Percentiles rank a stretch among this genome's conserved stretches.
Conservation (phyloP, 1,284 basidiomycete species). For the Tilletiopsis washingtonensis region DNA sequence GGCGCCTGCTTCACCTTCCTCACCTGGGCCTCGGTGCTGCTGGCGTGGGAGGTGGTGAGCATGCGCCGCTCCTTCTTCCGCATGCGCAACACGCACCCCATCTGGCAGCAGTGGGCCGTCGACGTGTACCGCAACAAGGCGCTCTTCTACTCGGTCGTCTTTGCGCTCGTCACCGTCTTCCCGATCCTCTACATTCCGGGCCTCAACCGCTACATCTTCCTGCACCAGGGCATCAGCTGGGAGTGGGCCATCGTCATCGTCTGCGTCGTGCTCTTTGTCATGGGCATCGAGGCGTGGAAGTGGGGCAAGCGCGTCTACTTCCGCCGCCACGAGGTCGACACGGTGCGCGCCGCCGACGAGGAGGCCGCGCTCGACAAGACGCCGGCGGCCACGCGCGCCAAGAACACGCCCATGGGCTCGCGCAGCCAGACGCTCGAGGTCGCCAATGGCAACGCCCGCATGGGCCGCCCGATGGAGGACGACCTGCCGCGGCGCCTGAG, state of each 20-base stretch:
- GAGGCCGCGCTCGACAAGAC: conserved; percentile 4
- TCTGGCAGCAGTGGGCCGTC: conserved; percentile 35
- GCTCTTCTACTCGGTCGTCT: conserved; percentile 37
- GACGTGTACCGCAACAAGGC: conserved; percentile 42
- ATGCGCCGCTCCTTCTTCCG: conserved; percentile 44
- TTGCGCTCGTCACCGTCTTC: conserved; percentile 54
- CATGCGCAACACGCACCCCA: conserved; percentile 22
- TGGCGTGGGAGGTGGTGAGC: conserved; percentile 48
- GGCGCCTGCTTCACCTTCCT: conserved; percentile 44
- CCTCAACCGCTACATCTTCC: conserved; percentile 46
- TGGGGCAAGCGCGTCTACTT: conserved; percentile 31
- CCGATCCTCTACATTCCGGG: conserved; percentile 54
- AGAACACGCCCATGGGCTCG: no score
- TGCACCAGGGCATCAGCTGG: conserved; percentile 40
- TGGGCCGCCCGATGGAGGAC: no score
- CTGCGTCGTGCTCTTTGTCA: conserved; percentile 30
- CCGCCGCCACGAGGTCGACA: conserved; percentile 5
- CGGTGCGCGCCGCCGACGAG: conserved; percentile 1
- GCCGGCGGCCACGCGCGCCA: not conserved
- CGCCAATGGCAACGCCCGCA: no score
- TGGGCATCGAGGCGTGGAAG: conserved; percentile 41
- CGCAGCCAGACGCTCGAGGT: no score
- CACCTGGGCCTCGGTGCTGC: conserved; percentile 45
- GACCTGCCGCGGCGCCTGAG: no score
- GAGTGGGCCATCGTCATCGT: conserved; percentile 47